Evolutionary conservation across 306 rosid genomes (phyloP).

Genomic region (Prunus mongolica): DNA sequence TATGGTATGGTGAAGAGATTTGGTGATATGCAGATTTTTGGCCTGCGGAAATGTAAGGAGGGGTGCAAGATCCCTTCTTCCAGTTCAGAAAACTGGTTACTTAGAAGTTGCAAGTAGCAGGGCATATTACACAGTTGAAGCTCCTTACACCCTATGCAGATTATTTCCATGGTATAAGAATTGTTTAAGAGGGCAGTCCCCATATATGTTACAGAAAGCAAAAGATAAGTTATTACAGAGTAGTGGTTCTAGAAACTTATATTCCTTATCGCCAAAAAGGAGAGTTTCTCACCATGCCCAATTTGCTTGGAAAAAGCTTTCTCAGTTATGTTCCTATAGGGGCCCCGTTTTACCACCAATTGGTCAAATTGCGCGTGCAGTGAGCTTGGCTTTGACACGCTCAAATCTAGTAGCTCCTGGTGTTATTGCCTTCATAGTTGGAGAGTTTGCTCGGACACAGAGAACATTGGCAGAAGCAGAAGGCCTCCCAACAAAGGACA

Average conservation of each 20-base stretch:
- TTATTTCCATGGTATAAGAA: constrained; percentile 25
- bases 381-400: constrained; percentile 61
- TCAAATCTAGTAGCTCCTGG: constrained; percentile 65
- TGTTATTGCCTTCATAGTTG: constrained; percentile 45
- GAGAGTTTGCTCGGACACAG: constrained; percentile 50
- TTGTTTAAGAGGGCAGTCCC: constrained; percentile 29
- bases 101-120: constrained; percentile 17
- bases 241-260: constrained; percentile 32
- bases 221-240: constrained; percentile 23
- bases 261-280: constrained; percentile 25
- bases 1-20: constrained; percentile 17
- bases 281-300: constrained; percentile 41
- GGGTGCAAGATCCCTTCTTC: constrained; percentile 32
- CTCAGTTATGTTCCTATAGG: constrained; percentile 37
- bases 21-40: constrained; percentile 46
- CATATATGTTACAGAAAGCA: constrained; percentile 28
- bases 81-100: constrained; percentile 22
- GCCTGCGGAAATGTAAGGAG: constrained; percentile 43
- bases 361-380: constrained; percentile 56
- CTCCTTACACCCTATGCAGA: constrained; percentile 27
- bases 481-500: constrained; percentile 37
- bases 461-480: constrained; percentile 47
- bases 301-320: constrained; percentile 54
- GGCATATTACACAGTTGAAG: constrained; percentile 22
- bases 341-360: constrained; percentile 46